These are phyloP conservation scores for Zizania palustris DNA, from an alignment of 202 grass and related monocot genomes.

Conservation along the genomic window DNA sequence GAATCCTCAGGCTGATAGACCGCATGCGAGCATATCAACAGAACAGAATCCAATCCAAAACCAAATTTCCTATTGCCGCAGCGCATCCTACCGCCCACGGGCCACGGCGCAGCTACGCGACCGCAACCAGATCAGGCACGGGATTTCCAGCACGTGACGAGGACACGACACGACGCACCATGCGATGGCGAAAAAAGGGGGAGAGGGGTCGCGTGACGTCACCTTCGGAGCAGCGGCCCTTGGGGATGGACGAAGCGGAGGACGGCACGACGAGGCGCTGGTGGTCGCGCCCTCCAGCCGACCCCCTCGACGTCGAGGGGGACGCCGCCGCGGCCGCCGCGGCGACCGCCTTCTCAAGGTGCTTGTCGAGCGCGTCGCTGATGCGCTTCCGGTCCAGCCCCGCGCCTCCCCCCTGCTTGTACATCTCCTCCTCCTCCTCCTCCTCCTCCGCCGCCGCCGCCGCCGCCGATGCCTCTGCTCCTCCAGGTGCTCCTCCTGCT, in stretches of 20 bases:
- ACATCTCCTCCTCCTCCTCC: conserved; percentile 34
- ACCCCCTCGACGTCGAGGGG: conserved; percentile 60
- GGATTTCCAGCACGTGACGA: too few relatives aligned
- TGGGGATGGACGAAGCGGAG: conserved; percentile 48
- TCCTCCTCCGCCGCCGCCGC: background rate
- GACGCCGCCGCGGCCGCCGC: conserved; percentile 29
- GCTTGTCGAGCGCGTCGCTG: conserved; percentile 65
- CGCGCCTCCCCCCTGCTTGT: conserved; percentile 50
- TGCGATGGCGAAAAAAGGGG: background rate
- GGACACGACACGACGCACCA: background rate
- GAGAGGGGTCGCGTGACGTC: background rate
- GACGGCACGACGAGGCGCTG: conserved; percentile 56
- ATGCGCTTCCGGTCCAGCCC: conserved; percentile 59
- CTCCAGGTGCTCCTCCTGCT: background rate
- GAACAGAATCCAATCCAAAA: background rate
- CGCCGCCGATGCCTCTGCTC: background rate
- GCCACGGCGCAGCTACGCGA: background rate
- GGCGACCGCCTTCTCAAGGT: conserved; percentile 57
- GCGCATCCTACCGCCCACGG: background rate
- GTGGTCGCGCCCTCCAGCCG: conserved; percentile 45
- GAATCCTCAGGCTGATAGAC: background rate
- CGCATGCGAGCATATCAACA: background rate
- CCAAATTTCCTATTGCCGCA: background rate
- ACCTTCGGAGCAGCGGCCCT: conserved; percentile 63
- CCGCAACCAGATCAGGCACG: background rate